Evolutionary conservation across 2,329 filamentous ascomycete genomes (phyloP).

Genomic region (Polychaeton citri): DNA sequence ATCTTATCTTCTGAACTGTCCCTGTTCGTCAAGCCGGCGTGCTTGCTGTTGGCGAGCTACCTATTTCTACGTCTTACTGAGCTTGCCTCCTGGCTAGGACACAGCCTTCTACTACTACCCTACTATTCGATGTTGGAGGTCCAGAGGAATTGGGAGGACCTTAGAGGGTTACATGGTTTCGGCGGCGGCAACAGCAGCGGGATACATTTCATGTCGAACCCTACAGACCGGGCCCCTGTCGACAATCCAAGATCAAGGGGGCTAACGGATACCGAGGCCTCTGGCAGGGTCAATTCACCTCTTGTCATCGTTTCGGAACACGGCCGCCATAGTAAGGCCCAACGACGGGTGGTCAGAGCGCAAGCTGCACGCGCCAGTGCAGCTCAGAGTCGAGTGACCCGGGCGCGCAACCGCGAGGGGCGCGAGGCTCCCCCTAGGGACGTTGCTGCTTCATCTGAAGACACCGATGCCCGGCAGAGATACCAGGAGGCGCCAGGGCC

Average conservation of each 20-base stretch:
- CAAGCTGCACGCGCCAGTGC: conserved; percentile 22
- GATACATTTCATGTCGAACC: background rate
- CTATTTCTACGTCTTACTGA: too few species aligned
- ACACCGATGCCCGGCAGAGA: background rate
- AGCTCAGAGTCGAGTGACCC: conserved; percentile 18
- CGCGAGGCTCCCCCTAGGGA: conserved; percentile 11
- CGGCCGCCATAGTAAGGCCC: conserved; percentile 17
- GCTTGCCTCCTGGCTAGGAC: too few species aligned
- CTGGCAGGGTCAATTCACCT: conserved; percentile 9
- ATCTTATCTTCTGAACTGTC: too few species aligned
- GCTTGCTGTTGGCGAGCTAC: too few species aligned
- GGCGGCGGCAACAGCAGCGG: background rate
- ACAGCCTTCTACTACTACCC: too few species aligned
- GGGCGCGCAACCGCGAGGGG: conserved; percentile 19
- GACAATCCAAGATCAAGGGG: background rate
- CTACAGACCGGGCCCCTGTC: background rate
- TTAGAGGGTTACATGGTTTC: background rate
- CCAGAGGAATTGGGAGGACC: too few species aligned
- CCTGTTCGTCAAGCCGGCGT: too few species aligned
- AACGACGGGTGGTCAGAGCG: conserved; percentile 18
- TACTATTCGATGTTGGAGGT: too few species aligned
- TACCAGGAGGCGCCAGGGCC: background rate
- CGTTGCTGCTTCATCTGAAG: background rate
- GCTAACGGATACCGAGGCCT: background rate
- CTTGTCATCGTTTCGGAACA: conserved; percentile 21